phyloP scores from a whole-genome alignment of 306 rosid genomes.

The Trichosanthes truncata region DNA sequence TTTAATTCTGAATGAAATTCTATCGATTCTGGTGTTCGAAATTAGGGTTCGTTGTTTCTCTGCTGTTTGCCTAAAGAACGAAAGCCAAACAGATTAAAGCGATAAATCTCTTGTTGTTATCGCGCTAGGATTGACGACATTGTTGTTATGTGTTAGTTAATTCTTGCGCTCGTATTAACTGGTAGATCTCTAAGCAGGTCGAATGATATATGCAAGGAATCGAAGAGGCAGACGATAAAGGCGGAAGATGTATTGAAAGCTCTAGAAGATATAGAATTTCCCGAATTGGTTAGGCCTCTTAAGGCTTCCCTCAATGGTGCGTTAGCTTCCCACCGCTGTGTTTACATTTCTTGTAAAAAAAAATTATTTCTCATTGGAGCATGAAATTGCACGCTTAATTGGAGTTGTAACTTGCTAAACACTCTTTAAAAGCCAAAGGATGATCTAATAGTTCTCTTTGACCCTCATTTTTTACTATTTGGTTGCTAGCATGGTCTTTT shows the following conservation, averaged over 20 bases:
- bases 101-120: neutral
- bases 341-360: neutral
- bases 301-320: conserved; percentile 63
- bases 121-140: neutral
- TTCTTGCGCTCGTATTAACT: neutral
- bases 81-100: neutral
- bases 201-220: conserved; percentile 82
- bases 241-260: conserved; percentile 77
- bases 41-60: neutral
- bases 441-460: neutral
- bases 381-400: neutral
- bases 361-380: neutral
- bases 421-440: neutral
- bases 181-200: conserved; percentile 37
- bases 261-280: conserved; percentile 77
- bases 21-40: neutral
- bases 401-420: neutral
- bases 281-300: conserved; percentile 60
- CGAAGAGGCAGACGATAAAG: conserved; percentile 76
- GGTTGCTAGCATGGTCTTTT: neutral
- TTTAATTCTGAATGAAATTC: neutral
- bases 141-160: neutral
- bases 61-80: neutral
- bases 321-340: neutral
- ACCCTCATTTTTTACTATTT: neutral